Percentiles rank a stretch among this genome's conserved stretches.
Conservation (phyloP, 768 basidiomycete genomes). For the Tulasnella calospora region DNA sequence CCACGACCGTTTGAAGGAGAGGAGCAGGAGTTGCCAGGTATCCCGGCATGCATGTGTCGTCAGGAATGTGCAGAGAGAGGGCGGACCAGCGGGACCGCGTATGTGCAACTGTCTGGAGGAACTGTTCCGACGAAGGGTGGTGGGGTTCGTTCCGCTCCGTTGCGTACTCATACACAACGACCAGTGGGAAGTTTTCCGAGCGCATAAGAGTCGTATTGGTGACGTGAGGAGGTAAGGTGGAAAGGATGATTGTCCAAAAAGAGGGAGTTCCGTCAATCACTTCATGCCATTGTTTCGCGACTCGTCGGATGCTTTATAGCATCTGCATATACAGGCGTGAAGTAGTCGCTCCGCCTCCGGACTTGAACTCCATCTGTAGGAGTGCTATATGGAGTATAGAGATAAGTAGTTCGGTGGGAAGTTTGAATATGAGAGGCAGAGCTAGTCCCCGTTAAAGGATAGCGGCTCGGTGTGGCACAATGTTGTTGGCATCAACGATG, state of each 20-base stretch:
- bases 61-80: neutral
- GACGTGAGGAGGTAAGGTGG: neutral
- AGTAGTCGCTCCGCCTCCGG: neutral
- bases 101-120: neutral
- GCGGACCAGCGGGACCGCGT: neutral
- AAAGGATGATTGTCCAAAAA: neutral
- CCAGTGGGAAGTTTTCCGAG: neutral
- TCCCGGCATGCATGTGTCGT: neutral
- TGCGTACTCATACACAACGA: neutral
- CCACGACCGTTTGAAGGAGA: neutral
- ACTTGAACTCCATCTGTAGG: neutral
- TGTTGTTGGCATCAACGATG: no score
- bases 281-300: neutral
- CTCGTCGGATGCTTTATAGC: neutral
- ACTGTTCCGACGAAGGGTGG: neutral
- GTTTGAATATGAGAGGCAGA: neutral
- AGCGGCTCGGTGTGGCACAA: neutral
- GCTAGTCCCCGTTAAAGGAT: neutral
- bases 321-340: neutral
- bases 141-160: neutral
- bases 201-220: neutral
- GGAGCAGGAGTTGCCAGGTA: neutral
- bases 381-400: neutral
- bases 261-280: neutral
- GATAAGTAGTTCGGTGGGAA: neutral